phyloP scores from a whole-genome alignment of 1,284 basidiomycete species.

The Salmacisia buchloeana region DNA sequence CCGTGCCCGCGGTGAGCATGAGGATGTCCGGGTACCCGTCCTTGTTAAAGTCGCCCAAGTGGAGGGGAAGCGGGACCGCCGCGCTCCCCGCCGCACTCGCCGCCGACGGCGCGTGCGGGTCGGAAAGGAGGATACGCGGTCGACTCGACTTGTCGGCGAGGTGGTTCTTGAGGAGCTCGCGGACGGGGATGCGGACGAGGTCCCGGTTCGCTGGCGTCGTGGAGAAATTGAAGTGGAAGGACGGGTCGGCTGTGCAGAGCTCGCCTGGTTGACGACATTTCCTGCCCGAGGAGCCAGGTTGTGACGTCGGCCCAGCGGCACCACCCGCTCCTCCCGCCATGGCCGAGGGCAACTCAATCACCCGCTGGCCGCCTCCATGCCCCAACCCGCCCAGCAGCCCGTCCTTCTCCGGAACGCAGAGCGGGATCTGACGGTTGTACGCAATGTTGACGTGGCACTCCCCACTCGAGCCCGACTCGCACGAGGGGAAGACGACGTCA shows the following conservation, averaged over 20 bases:
- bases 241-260: slow-evolving; percentile 73
- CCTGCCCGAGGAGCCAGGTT: slow-evolving; percentile 56
- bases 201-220: slow-evolving; percentile 54
- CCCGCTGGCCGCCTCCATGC: slow-evolving; percentile 2
- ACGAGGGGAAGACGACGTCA: slow-evolving; percentile 86
- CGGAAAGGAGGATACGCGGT: slow-evolving; percentile 65
- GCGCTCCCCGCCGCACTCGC: not conserved
- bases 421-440: slow-evolving; percentile 82
- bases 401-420: slow-evolving; percentile 58
- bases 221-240: slow-evolving; percentile 70
- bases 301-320: slow-evolving; percentile 48
- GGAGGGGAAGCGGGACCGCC: slow-evolving; percentile 68
- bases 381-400: slow-evolving; percentile 19
- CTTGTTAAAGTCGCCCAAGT: slow-evolving; percentile 82
- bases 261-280: slow-evolving; percentile 71
- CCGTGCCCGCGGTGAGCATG: slow-evolving; percentile 58
- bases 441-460: slow-evolving; percentile 82
- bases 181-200: slow-evolving; percentile 65
- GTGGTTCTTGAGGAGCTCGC: slow-evolving; percentile 55
- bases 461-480: slow-evolving; percentile 55
- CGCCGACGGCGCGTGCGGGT: slow-evolving; percentile 52
- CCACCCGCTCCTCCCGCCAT: slow-evolving; percentile 16
- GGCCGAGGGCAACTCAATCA: not conserved
- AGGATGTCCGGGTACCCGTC: slow-evolving; percentile 88
- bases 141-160: not conserved